Evolutionary conservation across 2,329 filamentous ascomycete genomes (phyloP).

Genomic region (Fusarium concolor): DNA sequence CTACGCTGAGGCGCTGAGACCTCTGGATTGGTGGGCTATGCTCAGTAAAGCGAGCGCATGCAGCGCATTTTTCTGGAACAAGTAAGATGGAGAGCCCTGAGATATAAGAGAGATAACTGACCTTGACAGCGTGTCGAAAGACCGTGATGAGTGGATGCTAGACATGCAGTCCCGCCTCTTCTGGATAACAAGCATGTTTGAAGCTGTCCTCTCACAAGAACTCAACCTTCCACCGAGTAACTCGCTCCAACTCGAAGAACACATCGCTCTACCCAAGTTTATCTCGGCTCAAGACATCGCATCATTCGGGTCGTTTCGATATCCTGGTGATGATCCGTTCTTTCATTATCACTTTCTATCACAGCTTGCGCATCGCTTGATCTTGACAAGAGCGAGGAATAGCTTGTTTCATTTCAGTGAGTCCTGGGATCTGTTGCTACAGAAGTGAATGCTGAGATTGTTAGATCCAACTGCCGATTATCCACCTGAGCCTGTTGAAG

Average conservation of each 20-base stretch:
- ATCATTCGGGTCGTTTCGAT: conserved; percentile 30
- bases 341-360: conserved; percentile 37
- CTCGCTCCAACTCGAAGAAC: conserved; percentile 22
- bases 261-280: conserved; percentile 30
- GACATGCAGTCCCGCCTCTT: conserved; percentile 38
- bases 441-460: rapidly evolving
- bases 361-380: conserved; percentile 33
- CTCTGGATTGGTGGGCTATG: conserved; percentile 35
- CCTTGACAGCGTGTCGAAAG: not conserved
- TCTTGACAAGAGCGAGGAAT: conserved; percentile 28
- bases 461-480: conserved; percentile 21
- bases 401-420: conserved; percentile 31
- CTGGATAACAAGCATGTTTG: conserved; percentile 41
- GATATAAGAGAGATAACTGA: rapidly evolving
- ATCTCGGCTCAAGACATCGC: conserved; percentile 34
- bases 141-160: conserved; percentile 36
- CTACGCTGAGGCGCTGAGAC: conserved; percentile 31
- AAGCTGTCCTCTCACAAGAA: conserved; percentile 32
- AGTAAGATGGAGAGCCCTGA: rapidly evolving
- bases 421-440: rapidly evolving
- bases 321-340: conserved; percentile 35
- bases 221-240: conserved; percentile 30
- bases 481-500: conserved; percentile 29
- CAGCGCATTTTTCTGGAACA: conserved; percentile 36
- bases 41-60: conserved; percentile 35